phyloP scores from a whole-genome alignment of 1,139 yeast species.

The Ogataea hybrid region DNA sequence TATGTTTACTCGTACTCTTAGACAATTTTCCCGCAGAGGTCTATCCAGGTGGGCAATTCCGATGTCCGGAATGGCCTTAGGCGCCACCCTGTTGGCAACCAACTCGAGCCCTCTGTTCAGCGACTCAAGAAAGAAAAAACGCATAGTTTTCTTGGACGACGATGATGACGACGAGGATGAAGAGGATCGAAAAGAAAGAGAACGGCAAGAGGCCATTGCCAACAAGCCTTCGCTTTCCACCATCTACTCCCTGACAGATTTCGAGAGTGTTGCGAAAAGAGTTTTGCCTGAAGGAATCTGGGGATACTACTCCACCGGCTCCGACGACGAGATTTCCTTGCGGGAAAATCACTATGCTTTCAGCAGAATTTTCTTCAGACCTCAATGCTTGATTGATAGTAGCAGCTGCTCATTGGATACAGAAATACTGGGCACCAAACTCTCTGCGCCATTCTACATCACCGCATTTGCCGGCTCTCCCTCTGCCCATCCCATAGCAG shows the following conservation, averaged over 20 bases:
- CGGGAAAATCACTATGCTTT: conserved; percentile 40
- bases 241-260: conserved; percentile 36
- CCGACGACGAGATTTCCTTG: conserved; percentile 37
- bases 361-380: conserved; percentile 41
- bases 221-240: conserved; percentile 35
- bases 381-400: conserved; percentile 44
- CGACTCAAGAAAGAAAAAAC: conserved; percentile 21
- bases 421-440: conserved; percentile 41
- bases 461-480: conserved; percentile 68
- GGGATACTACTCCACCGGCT: conserved; percentile 38
- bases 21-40: not conserved
- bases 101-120: conserved; percentile 15
- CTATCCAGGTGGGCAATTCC: not conserved
- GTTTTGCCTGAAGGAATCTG: conserved; percentile 34
- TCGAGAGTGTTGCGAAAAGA: conserved; percentile 36
- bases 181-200: conserved; percentile 26
- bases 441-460: conserved; percentile 56
- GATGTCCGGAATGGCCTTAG: conserved; percentile 6
- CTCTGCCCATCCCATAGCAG: conserved; percentile 65
- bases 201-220: conserved; percentile 22
- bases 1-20: conserved; percentile 5
- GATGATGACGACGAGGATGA: conserved; percentile 29
- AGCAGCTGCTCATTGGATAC: conserved; percentile 38
- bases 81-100: conserved; percentile 1
- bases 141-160: conserved; percentile 23